Base-by-base conservation (phyloP, 2,329 filamentous ascomycete genomes). In the Magnaporthiopsis poae region DNA sequence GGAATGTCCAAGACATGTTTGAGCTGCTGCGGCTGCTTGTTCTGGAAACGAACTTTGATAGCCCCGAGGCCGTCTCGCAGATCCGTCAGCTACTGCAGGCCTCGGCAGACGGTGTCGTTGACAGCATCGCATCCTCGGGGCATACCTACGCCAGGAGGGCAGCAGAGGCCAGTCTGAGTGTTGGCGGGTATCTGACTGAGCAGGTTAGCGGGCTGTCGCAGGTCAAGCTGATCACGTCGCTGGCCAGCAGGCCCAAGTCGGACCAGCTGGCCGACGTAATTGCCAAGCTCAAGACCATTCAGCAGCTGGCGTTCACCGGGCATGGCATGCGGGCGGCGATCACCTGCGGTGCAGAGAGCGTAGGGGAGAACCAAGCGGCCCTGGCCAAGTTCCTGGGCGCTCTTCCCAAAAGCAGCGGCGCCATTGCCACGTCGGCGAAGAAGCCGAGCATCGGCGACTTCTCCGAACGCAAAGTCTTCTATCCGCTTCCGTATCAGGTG, bases 401-500 rank as follows among this genome's bases (percentile, higher is more conserved):
- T 7, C 78, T 89, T n/a, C 86, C 88, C 18, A 61, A 70, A 68
- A 60, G 66, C 69, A 5, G 46, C 15, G 33, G 64, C n/a, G 13
- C 8, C 33, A 59, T 69, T 68, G 27, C 71, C 69, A 67, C 77
- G 63, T 72, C 75, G 21, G 75, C 77, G 27, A 39, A 52, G 27
- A 39, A 62, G 29, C 27, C 29, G 5, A 31, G 5, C 25, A 27
- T 35, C 21, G 29, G 70, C 73, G 65, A 13, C 59, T 75, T 80
- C 29, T 70, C 79, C 36, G 78, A 82, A 87, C 69, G 81, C 70
- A 95, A 92, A 75, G 89, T 92, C 0, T 96, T 98, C 78, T 98
- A 96, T 78, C 90, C 94, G 31, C 83, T 99, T 25, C 95, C 95
- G 0, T 99, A 96, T 78, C 95, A 99, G 78, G 95, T 99, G 46